Base-by-base conservation (phyloP, 192 early-diverging fungal species). In the Powellomyces hirtus region DNA sequence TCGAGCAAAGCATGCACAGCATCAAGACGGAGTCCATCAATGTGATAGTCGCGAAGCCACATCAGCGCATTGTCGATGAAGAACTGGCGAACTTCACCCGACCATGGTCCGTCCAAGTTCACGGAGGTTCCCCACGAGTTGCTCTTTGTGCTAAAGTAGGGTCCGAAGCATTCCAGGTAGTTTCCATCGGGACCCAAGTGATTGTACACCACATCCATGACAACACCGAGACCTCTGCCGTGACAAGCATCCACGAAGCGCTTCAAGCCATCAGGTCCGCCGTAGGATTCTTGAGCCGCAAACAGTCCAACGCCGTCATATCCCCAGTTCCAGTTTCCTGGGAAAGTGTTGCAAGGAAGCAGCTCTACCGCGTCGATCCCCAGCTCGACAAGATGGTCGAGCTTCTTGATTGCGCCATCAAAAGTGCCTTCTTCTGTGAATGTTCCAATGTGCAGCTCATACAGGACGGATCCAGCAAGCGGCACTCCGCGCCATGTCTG, bases 201-300 rank as follows among this genome's bases (percentile, higher is more conserved):
- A 52, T 72, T 72, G 78, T 95, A 92, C n/a, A 95, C 93, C 2
- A 95, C 81, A 62, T 95, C 93, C 73, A 95, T 66, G 10, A 94
- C 77, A 29, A 95, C 91, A 0, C 77, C 82, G 37, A 95, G 74
- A 4, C 93, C 93, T 51, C 89, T 58, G 7, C 82, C 83, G 57
- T 95, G 93, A 16, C 91, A 92, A 26, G 90, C 91, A 62, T 95
- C 92, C 1, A 95, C 85, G 49, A 95, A 73, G 71, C 88, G 85
- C 72, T 84, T 92, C 33, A 95, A 80, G 46, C 90, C 90, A 65
- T 94, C 92, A 13, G 93, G 93, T 29, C 88, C 84, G 24, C 76
- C 76, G 33, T 71, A 71, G 3, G 70, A 72, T 22, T 72, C 70
- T 44, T 72, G 70, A n/a, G 49, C 51, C 29, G 70, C 70, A 45